Base-by-base conservation (phyloP, 805 yeast genomes). In the Metschnikowia rubicola region DNA sequence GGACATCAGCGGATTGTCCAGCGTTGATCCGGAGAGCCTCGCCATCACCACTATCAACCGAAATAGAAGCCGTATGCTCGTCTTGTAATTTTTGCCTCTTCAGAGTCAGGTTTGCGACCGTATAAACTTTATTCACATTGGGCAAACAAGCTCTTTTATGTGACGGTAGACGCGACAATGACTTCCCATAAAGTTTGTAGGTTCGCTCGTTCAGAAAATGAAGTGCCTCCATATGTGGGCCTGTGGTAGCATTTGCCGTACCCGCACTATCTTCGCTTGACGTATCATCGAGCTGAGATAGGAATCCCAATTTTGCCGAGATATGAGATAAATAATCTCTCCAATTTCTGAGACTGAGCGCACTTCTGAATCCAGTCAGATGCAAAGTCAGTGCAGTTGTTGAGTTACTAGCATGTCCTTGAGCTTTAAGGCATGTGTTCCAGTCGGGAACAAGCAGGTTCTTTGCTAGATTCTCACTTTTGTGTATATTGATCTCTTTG, bases 391-490 rank as follows among this genome's bases (percentile, higher is more conserved):
- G 53, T 12, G 59, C 50, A 2, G 61, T 47, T 7, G 44, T 39
- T 4, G 56, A 40, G 9, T 55, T 29, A 2, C 46, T 41, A 0
- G 54, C 37, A 8, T 61, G 53, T 12, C 50, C 52, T 40, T 62
- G 71, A 10, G 41, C 46, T 1, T 72, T 71, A 26, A 72, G 58
- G 50, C 77, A 72, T 35, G 50, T 50, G 30, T 65, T 55, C 77
- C 77, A 72, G 41, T 63, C 63, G 10, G 77, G 77, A 10, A 72
- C 76, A 43, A 72, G 68, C 10, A 64, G 53, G 51, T 72, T 72
- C 41, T 69, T 74, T 34, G 50, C 52, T 35, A 72, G 53, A 57
- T 72, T 70, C 51, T 72, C 76, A 56, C 71, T 72, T 49, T 68
- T 70, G 55, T 71, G 77, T 8, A 75, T 72, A 52, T 72, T 70